phyloP scores from a whole-genome alignment of 2,329 filamentous ascomycete species.

The Xylariaceae sp. region DNA sequence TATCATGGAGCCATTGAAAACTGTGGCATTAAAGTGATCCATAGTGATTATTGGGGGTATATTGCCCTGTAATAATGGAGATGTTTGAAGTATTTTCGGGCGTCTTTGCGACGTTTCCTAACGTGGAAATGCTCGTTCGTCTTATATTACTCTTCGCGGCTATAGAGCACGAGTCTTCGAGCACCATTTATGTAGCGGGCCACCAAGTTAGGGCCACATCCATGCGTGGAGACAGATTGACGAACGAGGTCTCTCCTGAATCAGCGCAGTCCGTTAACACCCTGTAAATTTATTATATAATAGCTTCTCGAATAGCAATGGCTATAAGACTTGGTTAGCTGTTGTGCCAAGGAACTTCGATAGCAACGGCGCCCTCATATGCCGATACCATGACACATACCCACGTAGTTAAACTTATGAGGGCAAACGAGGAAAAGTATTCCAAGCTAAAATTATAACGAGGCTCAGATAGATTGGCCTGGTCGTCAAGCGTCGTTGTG shows the following conservation, averaged over 20 bases:
- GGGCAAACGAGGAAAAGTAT: background rate
- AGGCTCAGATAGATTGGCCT: background rate
- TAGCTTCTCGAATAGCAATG: background rate
- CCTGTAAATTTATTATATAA: background rate
- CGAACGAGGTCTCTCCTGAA: background rate
- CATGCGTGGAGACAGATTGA: background rate
- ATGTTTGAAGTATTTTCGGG: background rate
- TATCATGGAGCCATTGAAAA: constrained; percentile 42
- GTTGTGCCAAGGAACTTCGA: background rate
- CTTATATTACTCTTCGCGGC: background rate
- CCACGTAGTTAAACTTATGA: background rate
- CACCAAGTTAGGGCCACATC: background rate
- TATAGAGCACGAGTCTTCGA: background rate
- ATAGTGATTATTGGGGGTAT: constrained; percentile 23
- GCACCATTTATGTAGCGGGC: too few relatives aligned
- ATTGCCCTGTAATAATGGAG: background rate
- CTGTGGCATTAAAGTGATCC: constrained; percentile 45
- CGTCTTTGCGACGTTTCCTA: background rate
- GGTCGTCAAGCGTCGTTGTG: background rate
- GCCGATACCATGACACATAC: background rate
- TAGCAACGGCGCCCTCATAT: background rate
- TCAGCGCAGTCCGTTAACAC: background rate
- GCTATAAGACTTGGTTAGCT: background rate
- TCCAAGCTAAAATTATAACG: background rate
- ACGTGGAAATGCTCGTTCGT: background rate